Percentiles rank a stretch among this genome's conserved stretches.
Evolutionary conservation across 345 rosid species (phyloP).

Genomic region (rapeseed (Brassica napus)): Da-Ae NC_063446.1:7885501-7886000

Average conservation of each 20-base stretch:
- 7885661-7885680: slow-evolving; percentile 61
- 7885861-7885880: slow-evolving; percentile 62
- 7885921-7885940: slow-evolving; percentile 81
- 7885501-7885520: not conserved
- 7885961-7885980: slow-evolving; percentile 71
- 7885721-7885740: slow-evolving; percentile 67
- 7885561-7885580: not conserved
- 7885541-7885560: not conserved
- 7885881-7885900: slow-evolving; percentile 61
- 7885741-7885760: slow-evolving; percentile 44
- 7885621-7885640: slow-evolving; percentile 94
- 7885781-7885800: slow-evolving; percentile 65
- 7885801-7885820: slow-evolving; percentile 75
- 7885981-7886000: slow-evolving; percentile 72
- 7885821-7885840: slow-evolving; percentile 76
- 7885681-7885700: slow-evolving; percentile 81
- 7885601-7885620: not conserved
- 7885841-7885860: slow-evolving; percentile 66
- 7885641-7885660: slow-evolving; percentile 92
- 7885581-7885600: not conserved
- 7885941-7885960: slow-evolving; percentile 82
- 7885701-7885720: slow-evolving; percentile 84
- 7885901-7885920: slow-evolving; percentile 84
- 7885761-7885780: slow-evolving; percentile 51
- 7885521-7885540: slow-evolving; percentile 1